Conservation (phyloP, 73 alveolate genomes). For the Tetrahymena thermophila region DNA sequence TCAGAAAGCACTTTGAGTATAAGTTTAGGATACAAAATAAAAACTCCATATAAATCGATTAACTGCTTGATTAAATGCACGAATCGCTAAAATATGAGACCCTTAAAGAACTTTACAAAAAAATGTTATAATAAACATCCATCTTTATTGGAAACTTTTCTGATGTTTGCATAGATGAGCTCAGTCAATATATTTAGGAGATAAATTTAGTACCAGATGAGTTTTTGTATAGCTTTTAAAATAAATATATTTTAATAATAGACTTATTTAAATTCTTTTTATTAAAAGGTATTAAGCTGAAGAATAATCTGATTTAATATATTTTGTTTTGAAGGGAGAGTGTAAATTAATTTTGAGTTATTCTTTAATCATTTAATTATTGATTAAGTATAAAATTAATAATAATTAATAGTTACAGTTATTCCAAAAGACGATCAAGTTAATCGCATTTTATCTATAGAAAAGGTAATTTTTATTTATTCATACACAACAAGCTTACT, state of each 20-base stretch:
- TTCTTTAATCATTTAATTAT: neutral
- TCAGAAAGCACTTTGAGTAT: neutral
- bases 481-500: no score
- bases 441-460: neutral
- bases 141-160: neutral
- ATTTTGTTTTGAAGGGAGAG: neutral
- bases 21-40: neutral
- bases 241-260: no score
- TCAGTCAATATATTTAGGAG: neutral
- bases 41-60: neutral
- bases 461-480: neutral
- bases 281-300: neutral
- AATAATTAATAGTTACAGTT: neutral
- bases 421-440: neutral
- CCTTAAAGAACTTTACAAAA: neutral
- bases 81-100: neutral
- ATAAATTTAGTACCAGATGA: neutral
- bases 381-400: neutral
- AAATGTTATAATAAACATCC: neutral
- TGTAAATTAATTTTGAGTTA: neutral
- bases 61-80: neutral
- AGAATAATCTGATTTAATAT: neutral
- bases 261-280: no score
- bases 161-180: neutral
- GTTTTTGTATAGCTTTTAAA: neutral